Base-by-base conservation (phyloP, 2,329 filamentous ascomycete species). In the Colletotrichum musae region DNA sequence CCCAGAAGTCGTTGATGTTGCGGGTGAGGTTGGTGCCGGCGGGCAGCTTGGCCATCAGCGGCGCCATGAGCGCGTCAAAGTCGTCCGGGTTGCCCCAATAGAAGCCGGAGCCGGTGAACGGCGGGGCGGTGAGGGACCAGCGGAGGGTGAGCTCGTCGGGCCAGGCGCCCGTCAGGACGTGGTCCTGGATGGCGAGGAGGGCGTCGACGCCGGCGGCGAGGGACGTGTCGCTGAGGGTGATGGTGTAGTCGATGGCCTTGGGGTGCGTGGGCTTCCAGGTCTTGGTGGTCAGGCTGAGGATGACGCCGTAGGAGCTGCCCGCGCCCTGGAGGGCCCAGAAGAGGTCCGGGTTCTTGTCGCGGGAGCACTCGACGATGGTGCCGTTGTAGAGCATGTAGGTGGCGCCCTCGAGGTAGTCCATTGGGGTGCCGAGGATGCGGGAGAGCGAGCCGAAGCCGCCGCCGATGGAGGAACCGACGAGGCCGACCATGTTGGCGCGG, bases 321-420 rank as follows among this genome's bases (percentile, higher is more conserved):
- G 70, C 70, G 1, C 70, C 70, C 68, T 72, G 63, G 15, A 70
- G 58, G n/a, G 70, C 70, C 70, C 70, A 72, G 57, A 72, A 70
- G 21, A 70, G 70, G 32, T 72, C 70, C 12, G 70, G 67, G 45
- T 70, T 68, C 61, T 70, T 45, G 43, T 66, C 67, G 28, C 65
- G 60, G 32, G 65, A 68, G 41, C 66, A 58, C 41, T 70, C 41
- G 16, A 56, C 68, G 12, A 72, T 28, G 51, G 70, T 72, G 13
- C 70, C 70, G 70, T 72, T 72, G 57, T 70, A 72, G 15, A 72
- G 70, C 70, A 72, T 72, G 53, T 72, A 72, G 5, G 64, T 64
- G 24, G 60, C 70, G n/a, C 58, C 50, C 9, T 64, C 54, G n/a
- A 72, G 56, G 56, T 41, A 68, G 28, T 72, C 70, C 64, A 70